These are phyloP conservation scores for Melastoma malabathricum DNA, from an alignment of 345 rosid genomes.

Conservation along the genomic window DNA sequence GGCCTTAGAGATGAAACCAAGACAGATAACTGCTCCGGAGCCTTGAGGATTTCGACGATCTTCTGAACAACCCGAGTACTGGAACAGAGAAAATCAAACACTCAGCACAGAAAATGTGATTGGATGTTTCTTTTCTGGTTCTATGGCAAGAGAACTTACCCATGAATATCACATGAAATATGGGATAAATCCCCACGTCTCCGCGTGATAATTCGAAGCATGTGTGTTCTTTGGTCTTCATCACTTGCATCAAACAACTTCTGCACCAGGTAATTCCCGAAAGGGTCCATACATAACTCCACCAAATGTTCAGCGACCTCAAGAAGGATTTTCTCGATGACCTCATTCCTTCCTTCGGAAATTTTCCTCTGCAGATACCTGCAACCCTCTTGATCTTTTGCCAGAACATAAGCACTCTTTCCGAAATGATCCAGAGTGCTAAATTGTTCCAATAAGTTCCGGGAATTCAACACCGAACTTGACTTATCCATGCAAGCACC, in stretches of 20 bases:
- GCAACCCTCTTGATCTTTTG: conserved; percentile 66
- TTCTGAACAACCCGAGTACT: conserved; percentile 77
- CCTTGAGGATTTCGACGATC: conserved; percentile 41
- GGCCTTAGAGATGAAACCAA: conserved; percentile 46
- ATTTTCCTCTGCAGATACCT: conserved; percentile 52
- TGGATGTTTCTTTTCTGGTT: neutral
- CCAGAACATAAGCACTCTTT: conserved; percentile 19
- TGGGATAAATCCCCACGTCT: conserved; percentile 41
- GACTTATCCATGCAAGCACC: no score
- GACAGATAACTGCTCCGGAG: conserved; percentile 37
- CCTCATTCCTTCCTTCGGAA: conserved; percentile 40
- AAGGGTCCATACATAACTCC: conserved; percentile 59
- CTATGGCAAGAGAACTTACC: conserved; percentile 9
- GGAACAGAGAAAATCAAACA: neutral
- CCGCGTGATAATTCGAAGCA: conserved; percentile 38
- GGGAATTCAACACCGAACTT: neutral
- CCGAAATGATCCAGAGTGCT: conserved; percentile 30
- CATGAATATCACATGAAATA: conserved; percentile 71
- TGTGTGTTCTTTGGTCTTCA: conserved; percentile 44
- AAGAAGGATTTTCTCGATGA: conserved; percentile 40
- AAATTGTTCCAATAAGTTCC: conserved; percentile 20
- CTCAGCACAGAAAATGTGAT: neutral
- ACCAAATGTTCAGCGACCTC: conserved; percentile 49
- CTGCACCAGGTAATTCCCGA: conserved; percentile 65
- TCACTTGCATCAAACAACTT: conserved; percentile 20